These are phyloP conservation scores for Globisporangium polare DNA, from an alignment of 352 stramenopile genomes.

Conservation along the genomic window DNA sequence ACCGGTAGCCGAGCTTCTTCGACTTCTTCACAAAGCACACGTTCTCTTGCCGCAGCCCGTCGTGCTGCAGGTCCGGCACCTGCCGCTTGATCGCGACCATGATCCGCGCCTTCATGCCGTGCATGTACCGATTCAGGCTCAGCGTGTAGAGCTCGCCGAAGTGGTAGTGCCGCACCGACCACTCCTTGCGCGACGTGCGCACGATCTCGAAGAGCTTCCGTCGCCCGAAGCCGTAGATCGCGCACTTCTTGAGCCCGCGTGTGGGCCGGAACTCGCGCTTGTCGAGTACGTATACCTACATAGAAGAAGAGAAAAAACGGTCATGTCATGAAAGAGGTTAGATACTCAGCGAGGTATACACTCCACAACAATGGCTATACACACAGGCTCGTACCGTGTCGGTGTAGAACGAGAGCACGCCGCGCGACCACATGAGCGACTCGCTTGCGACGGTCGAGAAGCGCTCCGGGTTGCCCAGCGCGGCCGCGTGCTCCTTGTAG, in stretches of 20 bases:
- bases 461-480: conserved; percentile 24
- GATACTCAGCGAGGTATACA: not conserved
- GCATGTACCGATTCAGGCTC: conserved; percentile 59
- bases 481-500: conserved; percentile 47
- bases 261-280: conserved; percentile 71
- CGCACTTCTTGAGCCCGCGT: conserved; percentile 63
- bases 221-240: conserved; percentile 72
- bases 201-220: conserved; percentile 77
- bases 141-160: conserved; percentile 66
- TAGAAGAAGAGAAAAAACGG: not conserved
- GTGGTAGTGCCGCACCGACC: conserved; percentile 54
- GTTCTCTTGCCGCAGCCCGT: conserved; percentile 59
- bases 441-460: conserved; percentile 73
- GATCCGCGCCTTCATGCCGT: conserved; percentile 60
- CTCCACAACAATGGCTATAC: too few species aligned
- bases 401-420: conserved; percentile 76
- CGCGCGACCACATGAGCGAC: conserved; percentile 65
- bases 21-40: conserved; percentile 82
- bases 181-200: conserved; percentile 67
- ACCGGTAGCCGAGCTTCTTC: conserved; percentile 62
- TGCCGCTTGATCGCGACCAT: conserved; percentile 74
- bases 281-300: conserved; percentile 67
- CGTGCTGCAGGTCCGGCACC: conserved; percentile 47
- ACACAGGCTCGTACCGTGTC: conserved; percentile 40
- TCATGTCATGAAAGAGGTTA: not conserved